Conservation (phyloP, 345 rosid species). For the Psidium guajava region DNA sequence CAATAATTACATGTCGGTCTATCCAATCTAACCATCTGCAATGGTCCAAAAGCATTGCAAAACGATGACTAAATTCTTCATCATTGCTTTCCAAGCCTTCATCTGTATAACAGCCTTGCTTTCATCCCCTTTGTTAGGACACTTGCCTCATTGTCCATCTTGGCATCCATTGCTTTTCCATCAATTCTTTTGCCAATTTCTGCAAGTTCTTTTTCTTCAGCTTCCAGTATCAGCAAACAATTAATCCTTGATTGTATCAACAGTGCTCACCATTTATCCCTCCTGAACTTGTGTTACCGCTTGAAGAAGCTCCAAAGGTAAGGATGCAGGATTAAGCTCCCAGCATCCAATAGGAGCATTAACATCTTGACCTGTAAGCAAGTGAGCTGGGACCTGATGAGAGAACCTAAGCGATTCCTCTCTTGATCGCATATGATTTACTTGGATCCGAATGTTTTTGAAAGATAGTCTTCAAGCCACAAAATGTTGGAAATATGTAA, state of each 20-base stretch:
- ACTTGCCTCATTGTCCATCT: background rate
- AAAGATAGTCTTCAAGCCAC: slow-evolving; percentile 42
- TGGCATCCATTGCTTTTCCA: background rate
- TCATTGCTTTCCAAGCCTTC: background rate
- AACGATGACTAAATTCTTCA: background rate
- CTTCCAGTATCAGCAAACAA: background rate
- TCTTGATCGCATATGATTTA: slow-evolving; percentile 17
- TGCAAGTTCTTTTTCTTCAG: background rate
- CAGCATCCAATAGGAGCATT: slow-evolving; percentile 33
- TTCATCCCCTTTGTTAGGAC: background rate
- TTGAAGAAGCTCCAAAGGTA: slow-evolving; percentile 45
- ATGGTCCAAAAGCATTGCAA: background rate
- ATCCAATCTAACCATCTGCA: background rate
- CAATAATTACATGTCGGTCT: background rate
- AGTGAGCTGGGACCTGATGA: slow-evolving; percentile 40
- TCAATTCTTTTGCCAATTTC: background rate
- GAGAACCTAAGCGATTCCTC: slow-evolving; percentile 53
- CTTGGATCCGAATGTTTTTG: slow-evolving; percentile 4
- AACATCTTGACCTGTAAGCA: slow-evolving; percentile 41
- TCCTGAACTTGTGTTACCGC: background rate
- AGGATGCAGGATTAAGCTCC: slow-evolving; percentile 64
- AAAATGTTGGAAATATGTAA: no score
- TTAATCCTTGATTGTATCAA: background rate
- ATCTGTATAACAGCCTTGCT: background rate
- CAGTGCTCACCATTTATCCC: no score